A percentile compares a stretch with the other conserved stretches of the same genome.
phyloP scores from a whole-genome alignment of 257 asterid species.

The Scutellaria minor region DNA sequence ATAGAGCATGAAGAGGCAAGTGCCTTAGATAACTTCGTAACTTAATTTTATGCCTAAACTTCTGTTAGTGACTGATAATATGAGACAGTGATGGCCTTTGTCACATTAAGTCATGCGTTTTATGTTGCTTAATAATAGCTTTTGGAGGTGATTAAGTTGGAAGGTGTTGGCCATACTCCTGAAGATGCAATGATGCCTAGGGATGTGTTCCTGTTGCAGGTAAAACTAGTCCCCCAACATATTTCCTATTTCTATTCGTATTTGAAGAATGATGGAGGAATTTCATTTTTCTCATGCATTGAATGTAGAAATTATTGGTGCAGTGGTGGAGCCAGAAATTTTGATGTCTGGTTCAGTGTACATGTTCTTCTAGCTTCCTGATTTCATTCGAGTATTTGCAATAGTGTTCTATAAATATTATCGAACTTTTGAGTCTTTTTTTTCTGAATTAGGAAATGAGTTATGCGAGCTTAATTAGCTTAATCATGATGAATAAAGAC shows the following conservation, averaged over 20 bases:
- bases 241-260: background rate
- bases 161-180: conserved; percentile 72
- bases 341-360: background rate
- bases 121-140: conserved; percentile 52
- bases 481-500: background rate
- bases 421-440: background rate
- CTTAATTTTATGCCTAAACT: background rate
- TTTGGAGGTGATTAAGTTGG: conserved; percentile 90
- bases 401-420: background rate
- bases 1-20: conserved; percentile 98
- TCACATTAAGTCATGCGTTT: background rate
- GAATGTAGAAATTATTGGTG: background rate
- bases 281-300: background rate
- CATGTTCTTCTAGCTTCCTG: background rate
- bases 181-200: conserved; percentile 82
- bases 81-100: conserved; percentile 4
- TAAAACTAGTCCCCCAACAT: conserved; percentile 34
- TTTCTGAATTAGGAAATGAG: background rate
- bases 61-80: background rate
- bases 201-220: conserved; percentile 88
- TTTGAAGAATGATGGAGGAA: background rate
- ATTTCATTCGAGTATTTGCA: background rate
- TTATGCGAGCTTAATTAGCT: background rate
- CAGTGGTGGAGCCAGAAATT: background rate
- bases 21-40: conserved; percentile 7